A percentile compares a stretch with the other conserved stretches of the same genome.
phyloP scores from a whole-genome alignment of 208 protist genomes.

The Endotrypanum monterogeii region DNA sequence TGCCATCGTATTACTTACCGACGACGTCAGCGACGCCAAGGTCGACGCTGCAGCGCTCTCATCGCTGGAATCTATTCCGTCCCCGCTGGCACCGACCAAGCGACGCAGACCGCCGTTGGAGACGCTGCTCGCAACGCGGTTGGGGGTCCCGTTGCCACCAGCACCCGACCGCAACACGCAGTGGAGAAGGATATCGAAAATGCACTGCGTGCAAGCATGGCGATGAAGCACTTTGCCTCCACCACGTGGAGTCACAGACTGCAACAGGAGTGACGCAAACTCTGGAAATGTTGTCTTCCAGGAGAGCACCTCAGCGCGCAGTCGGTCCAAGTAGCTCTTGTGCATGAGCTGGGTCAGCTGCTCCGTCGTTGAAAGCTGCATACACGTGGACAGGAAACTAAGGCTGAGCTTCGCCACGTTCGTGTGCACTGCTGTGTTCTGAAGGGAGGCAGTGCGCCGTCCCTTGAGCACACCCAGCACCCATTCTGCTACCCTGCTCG shows the following conservation, averaged over 20 bases:
- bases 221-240: constrained; percentile 52
- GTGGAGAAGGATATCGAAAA: constrained; percentile 76
- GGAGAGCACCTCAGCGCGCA: constrained; percentile 55
- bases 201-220: constrained; percentile 64
- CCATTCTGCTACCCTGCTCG: constrained; percentile 26
- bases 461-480: constrained; percentile 33
- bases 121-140: too few relatives aligned
- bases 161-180: constrained; percentile 32
- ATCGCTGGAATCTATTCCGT: constrained; percentile 1
- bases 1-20: neutral
- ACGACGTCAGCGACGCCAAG: constrained; percentile 1
- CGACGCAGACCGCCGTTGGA: neutral
- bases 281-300: constrained; percentile 61
- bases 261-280: constrained; percentile 61
- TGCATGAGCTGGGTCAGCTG: constrained; percentile 49
- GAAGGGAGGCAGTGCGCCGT: constrained; percentile 17
- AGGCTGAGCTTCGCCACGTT: constrained; percentile 67
- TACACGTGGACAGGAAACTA: constrained; percentile 55
- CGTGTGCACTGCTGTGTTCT: constrained; percentile 31
- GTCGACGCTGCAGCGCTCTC: constrained; percentile 11
- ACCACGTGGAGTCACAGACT: constrained; percentile 56
- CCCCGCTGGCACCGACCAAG: neutral
- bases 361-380: constrained; percentile 64
- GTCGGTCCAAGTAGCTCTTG: constrained; percentile 36
- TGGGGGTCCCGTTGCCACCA: too few relatives aligned